Base-by-base conservation (phyloP, 2,329 filamentous ascomycete genomes). In the Diaporthe citrichinensis region DNA sequence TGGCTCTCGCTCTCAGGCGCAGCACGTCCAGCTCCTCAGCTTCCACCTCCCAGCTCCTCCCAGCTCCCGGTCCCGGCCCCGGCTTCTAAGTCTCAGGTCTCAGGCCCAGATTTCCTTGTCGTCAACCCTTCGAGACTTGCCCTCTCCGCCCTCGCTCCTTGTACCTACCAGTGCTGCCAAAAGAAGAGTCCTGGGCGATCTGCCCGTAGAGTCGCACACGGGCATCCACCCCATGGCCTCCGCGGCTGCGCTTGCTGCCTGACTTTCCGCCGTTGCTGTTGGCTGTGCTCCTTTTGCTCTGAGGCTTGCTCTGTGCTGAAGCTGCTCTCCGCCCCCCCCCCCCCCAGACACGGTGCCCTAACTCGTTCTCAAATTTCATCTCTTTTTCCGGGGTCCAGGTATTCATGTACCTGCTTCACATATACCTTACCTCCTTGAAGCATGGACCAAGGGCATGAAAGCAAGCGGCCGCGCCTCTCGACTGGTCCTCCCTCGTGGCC, bases 401-500 rank as follows among this genome's bases (percentile, higher is more conserved):
- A 80, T 84, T 80, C 78, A 84, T 84, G 83, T 83, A 83, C 75
- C 59, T 74, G 57, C 71, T 73, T 74, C 71, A 76, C 82, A 82
- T 83, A 81, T 86, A 86, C 87, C 86, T 84, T 81, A 80, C 81
- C 83, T 72, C 67, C 39, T 61, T 57, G 57, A 83, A 89, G 84
- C 87, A 92, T 92, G 90, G 90, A 92, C 85, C 85, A 85, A 86
- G 88, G 86, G 84, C 89, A 89, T 81, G 89, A 91, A 81, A 85
- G 83, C 81, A 92, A 92, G 86, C 89, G 90, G 82, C 88, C 88
- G 83, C 90, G 90, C 85, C 85, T 91, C 79, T 84, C 83, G 79
- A 84, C 84, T 80, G 82, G 81, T 83, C 82, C 86, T 69, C 59
- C 59, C 82, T 88, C 81, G 78, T 83, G 87, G 87, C 85, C 88